These are phyloP conservation scores for Talinum fruticosum DNA, from an alignment of 148 eudicot genomes.

Conservation along the genomic window DNA sequence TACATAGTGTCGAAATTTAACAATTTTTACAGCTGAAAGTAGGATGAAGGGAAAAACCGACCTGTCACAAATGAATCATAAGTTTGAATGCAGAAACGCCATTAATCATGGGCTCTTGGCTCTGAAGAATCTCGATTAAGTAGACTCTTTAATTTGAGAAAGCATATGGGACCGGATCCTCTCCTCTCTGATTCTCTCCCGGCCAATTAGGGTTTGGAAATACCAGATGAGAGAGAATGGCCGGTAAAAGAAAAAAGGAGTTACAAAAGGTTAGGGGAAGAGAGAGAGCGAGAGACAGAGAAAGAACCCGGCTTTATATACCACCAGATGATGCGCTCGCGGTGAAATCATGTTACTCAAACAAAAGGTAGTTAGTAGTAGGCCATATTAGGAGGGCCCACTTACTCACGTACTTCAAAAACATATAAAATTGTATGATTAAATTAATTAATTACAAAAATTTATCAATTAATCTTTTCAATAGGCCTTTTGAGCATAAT, in stretches of 20 bases:
- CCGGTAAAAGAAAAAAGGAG: neutral
- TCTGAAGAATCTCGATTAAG: neutral
- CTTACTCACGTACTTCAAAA: neutral
- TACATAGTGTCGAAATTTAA: neutral
- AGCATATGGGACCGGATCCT: neutral
- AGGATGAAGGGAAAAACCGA: neutral
- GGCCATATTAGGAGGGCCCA: neutral
- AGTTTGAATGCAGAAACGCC: constrained; percentile 5
- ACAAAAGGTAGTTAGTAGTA: neutral
- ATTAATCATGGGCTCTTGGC: neutral
- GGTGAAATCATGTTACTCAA: neutral
- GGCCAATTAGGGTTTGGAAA: constrained; percentile 26
- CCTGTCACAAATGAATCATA: constrained; percentile 22
- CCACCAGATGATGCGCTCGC: neutral
- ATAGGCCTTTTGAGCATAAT: no score
- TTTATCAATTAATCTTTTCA: no score
- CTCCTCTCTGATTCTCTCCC: neutral
- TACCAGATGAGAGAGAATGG: constrained; percentile 16
- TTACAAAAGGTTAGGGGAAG: neutral
- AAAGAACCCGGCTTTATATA: neutral
- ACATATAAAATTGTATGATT: no score
- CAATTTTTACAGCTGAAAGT: neutral
- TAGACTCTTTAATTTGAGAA: neutral
- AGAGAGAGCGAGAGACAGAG: neutral
- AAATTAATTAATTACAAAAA: no score